Base-by-base conservation (phyloP, 331 rosid species). In the Dryas integrifolia region DNA sequence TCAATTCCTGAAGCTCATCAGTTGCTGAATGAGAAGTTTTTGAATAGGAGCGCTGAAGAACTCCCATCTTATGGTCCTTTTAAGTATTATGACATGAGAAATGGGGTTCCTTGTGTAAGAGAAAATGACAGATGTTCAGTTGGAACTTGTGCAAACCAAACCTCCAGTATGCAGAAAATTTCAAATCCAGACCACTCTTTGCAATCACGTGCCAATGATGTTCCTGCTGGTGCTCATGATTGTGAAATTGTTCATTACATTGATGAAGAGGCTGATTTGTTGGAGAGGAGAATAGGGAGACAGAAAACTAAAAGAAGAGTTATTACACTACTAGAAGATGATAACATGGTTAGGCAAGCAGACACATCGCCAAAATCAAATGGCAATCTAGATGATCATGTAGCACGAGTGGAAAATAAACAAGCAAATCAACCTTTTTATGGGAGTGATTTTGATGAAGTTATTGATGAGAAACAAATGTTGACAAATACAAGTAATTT, bases 221-320 rank as follows among this genome's bases (percentile, higher is more conserved):
- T 74, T 81, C 79, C 78, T 70, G 73, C 77, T 73, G 81, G 47
- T 58, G 57, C 77, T 79, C 75, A 82, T 43, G 70, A 64, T 49
- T 67, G 65, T 79, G 82, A 72, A 68, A 68, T 62, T 65, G 35
- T 77, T 70, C 44, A 9, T 72, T 52, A 56, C 75, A 65, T 62
- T 51, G 77, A 70, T 65, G 82, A 79, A 79, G 88, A 82, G 67
- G 64, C 41, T 72, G 83, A 82, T 79, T 67, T 60, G 57, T 70
- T 66, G 50, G 84, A 72, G 63, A 85, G 80, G 76, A 89, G 75
- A 66, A 90, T 87, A 80, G 71, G 77, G 78, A 84, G 80, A 68
- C 86, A 77, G 71, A 89, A 88, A 82, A 80, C 77, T 76, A 91
- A 85, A 84, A 88, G 74, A 82, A 86, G 96, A 79, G 74, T 83